phyloP scores from a whole-genome alignment of 768 basidiomycete species.

The Boletus edulis region DNA sequence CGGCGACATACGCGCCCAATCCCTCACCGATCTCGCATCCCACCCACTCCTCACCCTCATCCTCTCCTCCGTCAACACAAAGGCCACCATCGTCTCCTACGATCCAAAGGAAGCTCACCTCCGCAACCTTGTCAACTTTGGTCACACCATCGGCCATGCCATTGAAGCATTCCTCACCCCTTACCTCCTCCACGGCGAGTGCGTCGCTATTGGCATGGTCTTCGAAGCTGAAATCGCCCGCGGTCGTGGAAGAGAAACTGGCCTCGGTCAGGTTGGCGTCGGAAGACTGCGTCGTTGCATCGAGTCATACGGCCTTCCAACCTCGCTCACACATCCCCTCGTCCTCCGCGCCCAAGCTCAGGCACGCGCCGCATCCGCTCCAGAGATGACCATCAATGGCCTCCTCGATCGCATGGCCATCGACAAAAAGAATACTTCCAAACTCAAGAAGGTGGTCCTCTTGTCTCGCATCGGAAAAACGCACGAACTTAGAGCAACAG shows the following conservation, averaged over 20 bases:
- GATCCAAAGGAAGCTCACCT: constrained; percentile 97
- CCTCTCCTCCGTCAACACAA: constrained; percentile 90
- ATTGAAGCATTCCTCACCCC: constrained; percentile 97
- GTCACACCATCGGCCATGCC: constrained; percentile 97
- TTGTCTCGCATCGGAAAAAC: constrained; percentile 90
- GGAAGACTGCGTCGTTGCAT: constrained; percentile 86
- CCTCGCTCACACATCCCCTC: constrained; percentile 74
- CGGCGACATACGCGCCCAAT: constrained; percentile 47
- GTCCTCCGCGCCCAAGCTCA: constrained; percentile 40
- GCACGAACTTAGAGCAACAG: constrained; percentile 87
- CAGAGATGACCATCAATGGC: constrained; percentile 58
- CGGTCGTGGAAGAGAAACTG: constrained; percentile 57
- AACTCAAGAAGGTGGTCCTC: constrained; percentile 88
- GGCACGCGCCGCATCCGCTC: constrained; percentile 18
- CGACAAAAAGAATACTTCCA: constrained; percentile 95
- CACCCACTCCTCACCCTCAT: constrained; percentile 89
- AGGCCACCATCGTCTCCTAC: constrained; percentile 94
- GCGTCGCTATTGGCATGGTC: constrained; percentile 93
- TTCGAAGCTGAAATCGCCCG: constrained; percentile 94
- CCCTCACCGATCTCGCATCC: constrained; percentile 72
- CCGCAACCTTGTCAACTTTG: constrained; percentile 98
- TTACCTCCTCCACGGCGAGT: constrained; percentile 93
- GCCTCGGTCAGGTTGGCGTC: constrained; percentile 88
- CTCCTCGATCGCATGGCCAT: constrained; percentile 92
- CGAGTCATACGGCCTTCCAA: constrained; percentile 88